Percentiles rank a stretch among this genome's conserved stretches.
phyloP scores from a whole-genome alignment of 2,329 filamentous ascomycete species.

The Phoma sp. region DNA sequence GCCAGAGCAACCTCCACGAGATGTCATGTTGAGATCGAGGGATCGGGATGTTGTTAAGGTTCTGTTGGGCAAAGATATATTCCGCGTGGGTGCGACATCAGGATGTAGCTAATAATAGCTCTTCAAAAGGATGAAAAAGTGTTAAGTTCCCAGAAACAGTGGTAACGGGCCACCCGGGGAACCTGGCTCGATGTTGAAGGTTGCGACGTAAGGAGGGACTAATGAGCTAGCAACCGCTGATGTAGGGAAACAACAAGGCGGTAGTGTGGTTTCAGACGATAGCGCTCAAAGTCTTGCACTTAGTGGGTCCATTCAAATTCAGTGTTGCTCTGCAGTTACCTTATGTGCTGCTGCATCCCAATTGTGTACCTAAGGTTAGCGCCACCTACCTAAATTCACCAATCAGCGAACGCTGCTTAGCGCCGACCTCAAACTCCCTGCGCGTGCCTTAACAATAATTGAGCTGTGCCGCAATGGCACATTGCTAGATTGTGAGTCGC shows the following conservation, averaged over 20 bases:
- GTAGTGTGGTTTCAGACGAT: background rate
- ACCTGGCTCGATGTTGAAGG: background rate
- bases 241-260: background rate
- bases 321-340: background rate
- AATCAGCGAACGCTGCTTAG: conserved; percentile 14
- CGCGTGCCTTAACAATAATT: conserved; percentile 1
- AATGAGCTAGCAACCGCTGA: background rate
- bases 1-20: too few relatives aligned
- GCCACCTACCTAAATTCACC: conserved; percentile 5
- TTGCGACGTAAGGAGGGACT: background rate
- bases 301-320: background rate
- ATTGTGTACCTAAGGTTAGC: background rate
- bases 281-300: background rate
- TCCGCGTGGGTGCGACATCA: conserved; percentile 19
- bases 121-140: background rate
- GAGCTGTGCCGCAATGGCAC: conserved; percentile 20
- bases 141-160: background rate
- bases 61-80: conserved; percentile 21
- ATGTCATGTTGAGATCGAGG: too few relatives aligned
- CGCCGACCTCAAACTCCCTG: conserved; percentile 6
- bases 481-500: conserved; percentile 8
- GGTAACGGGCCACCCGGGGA: background rate
- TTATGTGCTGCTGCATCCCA: background rate
- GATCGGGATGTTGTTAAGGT: too few relatives aligned
- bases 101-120: conserved; percentile 18